Base-by-base conservation (phyloP, 2,329 filamentous ascomycete species). In the Aschersonia sp. region DNA sequence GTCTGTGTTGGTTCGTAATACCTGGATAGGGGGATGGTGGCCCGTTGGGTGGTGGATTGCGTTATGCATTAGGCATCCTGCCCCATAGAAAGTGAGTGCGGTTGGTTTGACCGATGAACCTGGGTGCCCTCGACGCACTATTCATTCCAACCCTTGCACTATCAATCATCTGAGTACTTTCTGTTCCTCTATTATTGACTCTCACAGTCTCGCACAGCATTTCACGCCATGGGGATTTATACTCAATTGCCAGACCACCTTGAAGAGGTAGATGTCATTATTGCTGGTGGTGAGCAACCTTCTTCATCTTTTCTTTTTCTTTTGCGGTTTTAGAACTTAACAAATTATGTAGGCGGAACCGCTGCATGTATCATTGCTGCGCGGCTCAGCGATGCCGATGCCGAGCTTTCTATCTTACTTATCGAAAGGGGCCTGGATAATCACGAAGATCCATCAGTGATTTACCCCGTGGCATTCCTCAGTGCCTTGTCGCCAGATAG, bases 211-310 rank as follows among this genome's bases (percentile, higher is more conserved):
- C 22, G 22, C 22, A 22, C 3, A 22, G 22, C 22, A 22, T 22
- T 22, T 22, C 22, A 22, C 22, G 22, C 22, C 22, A 39, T 39
- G 37, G 43, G 43, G 11, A 31, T 49, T 35, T 46, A 46, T 44
- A 46, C 6, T 14, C 30, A 50, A n/a, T 40, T 54, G 5, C 52
- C 52, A 7, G 9, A 12, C 9, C 30, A 41, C 33, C 44, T 54
- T 43, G 29, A 33, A 2, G 49, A 51, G 37, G 52, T 54, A 5
- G 54, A 56, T 37, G 46, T 56, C 10, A 56, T 56, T 43, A 51
- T 56, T 40, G 53, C 50, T 4, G 54, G 54, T 45, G 54, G 54
- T 45, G 47, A 50, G 44, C 42, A 9, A 22, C 37, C 37, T 3
- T 9, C 37, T 39, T 9, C 9, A 39, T 39, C 2, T n/a, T 3